Conservation (phyloP, 345 rosid species). For the Microcos paniculata region DNA sequence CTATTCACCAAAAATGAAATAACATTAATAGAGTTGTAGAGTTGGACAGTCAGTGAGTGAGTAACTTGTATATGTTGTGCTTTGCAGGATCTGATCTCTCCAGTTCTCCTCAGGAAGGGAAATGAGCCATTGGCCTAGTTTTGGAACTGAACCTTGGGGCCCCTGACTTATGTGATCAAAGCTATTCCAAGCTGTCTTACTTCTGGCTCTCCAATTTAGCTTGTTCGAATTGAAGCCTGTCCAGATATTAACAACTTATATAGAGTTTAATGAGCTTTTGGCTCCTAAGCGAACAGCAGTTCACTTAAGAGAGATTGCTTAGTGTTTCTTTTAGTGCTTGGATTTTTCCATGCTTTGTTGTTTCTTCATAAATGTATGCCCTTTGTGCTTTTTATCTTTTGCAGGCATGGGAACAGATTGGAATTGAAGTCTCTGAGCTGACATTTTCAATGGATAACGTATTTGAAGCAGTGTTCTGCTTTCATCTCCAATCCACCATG, state of each 20-base stretch:
- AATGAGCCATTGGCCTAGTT: constrained; percentile 5
- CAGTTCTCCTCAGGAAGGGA: constrained; percentile 10
- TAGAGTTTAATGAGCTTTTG: constrained; percentile 17
- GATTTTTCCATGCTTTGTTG: constrained; percentile 37
- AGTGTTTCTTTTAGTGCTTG: constrained; percentile 40
- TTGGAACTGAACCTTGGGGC: background rate
- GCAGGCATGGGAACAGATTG: constrained; percentile 58
- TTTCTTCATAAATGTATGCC: constrained; percentile 43
- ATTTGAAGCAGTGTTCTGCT: constrained; percentile 50
- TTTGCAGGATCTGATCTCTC: constrained; percentile 31
- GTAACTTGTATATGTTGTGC: constrained; percentile 1
- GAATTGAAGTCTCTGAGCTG: constrained; percentile 45
- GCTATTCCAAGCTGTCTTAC: background rate
- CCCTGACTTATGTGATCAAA: background rate
- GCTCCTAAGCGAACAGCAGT: constrained; percentile 17
- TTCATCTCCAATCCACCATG: constrained; percentile 44
- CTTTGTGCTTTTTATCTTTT: constrained; percentile 48
- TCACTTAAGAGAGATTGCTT: constrained; percentile 41
- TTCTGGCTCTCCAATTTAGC: background rate
- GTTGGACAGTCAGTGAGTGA: background rate
- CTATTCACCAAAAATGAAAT: background rate
- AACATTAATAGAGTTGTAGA: background rate
- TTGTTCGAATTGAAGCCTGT: constrained; percentile 20
- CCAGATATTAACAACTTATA: constrained; percentile 15
- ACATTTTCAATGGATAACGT: constrained; percentile 41